Percentiles rank a stretch among this genome's conserved stretches.
phyloP scores from a whole-genome alignment of 495 filamentous ascomycete species.

The Trichoderma parareesei region DNA sequence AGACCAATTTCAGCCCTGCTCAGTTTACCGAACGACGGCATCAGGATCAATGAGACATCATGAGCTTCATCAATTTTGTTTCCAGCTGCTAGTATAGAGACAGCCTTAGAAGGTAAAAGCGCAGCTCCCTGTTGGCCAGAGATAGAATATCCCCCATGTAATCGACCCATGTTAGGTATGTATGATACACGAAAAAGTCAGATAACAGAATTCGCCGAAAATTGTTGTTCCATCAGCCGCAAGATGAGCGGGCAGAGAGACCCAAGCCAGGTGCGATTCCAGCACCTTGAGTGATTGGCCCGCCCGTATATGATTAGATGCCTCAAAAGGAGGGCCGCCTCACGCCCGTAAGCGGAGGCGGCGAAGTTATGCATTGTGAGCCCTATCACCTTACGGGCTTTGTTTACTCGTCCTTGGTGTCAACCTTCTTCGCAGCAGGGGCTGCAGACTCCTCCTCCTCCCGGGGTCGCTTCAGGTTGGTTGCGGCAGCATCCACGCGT shows the following conservation, averaged over 20 bases:
- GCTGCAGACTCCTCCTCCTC: conserved; percentile 27
- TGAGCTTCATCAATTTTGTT: too few species aligned
- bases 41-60: too few species aligned
- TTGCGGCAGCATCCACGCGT: conserved; percentile 14
- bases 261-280: background rate
- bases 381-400: too few species aligned
- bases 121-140: background rate
- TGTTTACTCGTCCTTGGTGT: conserved; percentile 29
- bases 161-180: background rate
- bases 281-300: background rate
- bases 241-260: background rate
- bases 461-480: conserved; percentile 36
- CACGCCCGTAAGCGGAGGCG: background rate
- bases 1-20: too few species aligned
- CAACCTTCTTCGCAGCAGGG: conserved; percentile 43
- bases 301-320: background rate
- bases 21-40: too few species aligned
- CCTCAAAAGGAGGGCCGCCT: background rate
- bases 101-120: background rate
- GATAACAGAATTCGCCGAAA: background rate
- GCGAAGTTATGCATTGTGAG: background rate
- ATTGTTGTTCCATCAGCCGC: background rate
- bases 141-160: background rate
- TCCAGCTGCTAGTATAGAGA: background rate
- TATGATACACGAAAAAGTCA: background rate